phyloP scores from a whole-genome alignment of 2,329 filamentous ascomycete genomes.

The Chrysosporium queenslandicum region DNA sequence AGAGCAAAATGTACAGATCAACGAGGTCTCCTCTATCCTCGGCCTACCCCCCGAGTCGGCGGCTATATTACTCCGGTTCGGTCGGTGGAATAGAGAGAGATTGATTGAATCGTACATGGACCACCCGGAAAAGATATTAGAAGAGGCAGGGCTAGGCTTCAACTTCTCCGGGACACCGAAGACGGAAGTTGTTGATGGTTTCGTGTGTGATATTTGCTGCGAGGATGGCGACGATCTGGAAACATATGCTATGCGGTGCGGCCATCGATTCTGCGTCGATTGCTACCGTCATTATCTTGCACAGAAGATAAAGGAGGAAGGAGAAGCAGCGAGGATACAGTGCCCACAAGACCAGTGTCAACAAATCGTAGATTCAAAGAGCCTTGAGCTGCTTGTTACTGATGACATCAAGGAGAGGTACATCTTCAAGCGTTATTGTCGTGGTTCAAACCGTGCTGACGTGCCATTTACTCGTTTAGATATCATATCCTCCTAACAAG shows the following conservation, averaged over 20 bases:
- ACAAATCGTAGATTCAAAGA: slow-evolving; percentile 82
- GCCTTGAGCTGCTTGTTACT: slow-evolving; percentile 64
- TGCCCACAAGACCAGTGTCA: slow-evolving; percentile 83
- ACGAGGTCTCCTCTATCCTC: slow-evolving; percentile 84
- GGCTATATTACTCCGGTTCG: slow-evolving; percentile 79
- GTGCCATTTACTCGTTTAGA: slow-evolving; percentile 34
- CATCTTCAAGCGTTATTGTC: slow-evolving; percentile 16
- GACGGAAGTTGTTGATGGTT: slow-evolving; percentile 62
- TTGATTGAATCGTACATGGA: slow-evolving; percentile 97
- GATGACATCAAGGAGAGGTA: slow-evolving; percentile 48
- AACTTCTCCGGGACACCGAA: slow-evolving; percentile 53
- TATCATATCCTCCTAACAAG: slow-evolving; percentile 81
- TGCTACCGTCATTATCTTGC: slow-evolving; percentile 86
- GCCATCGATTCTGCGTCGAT: slow-evolving; percentile 81
- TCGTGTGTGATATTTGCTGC: slow-evolving; percentile 91
- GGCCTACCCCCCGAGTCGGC: slow-evolving; percentile 81
- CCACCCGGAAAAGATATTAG: slow-evolving; percentile 63
- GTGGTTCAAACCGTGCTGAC: neutral
- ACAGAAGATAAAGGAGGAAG: slow-evolving; percentile 91
- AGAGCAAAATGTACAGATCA: slow-evolving; percentile 76
- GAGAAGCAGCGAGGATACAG: slow-evolving; percentile 87
- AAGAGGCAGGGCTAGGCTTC: slow-evolving; percentile 70
- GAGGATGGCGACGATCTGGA: slow-evolving; percentile 69
- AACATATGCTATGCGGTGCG: slow-evolving; percentile 91
- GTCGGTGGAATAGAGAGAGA: slow-evolving; percentile 92